Conservation (phyloP, 2,329 filamentous ascomycete species). For the Fusarium miscanthi region DNA sequence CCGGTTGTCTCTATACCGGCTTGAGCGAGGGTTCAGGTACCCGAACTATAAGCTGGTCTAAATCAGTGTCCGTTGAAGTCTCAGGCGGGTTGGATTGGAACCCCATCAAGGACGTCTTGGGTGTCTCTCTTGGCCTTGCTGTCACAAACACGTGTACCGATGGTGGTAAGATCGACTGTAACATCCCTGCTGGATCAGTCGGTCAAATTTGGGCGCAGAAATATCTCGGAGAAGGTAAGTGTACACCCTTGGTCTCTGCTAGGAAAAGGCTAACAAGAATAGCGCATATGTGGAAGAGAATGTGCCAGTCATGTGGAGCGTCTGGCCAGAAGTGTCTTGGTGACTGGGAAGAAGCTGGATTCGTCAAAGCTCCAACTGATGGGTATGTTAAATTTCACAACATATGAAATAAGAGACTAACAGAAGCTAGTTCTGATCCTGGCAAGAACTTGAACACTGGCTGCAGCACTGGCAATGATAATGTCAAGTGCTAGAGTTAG, state of each 20-base stretch:
- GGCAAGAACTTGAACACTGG: not conserved
- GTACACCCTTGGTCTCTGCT: fast-evolving
- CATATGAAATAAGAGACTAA: fast-evolving
- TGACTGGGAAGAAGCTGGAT: not conserved
- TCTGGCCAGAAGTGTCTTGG: not conserved
- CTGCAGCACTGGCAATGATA: not conserved
- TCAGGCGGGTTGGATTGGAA: not conserved
- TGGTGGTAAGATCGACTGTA: not conserved
- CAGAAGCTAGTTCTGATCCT: not conserved
- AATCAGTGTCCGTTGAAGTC: not conserved
- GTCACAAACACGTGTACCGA: not conserved
- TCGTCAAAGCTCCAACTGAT: not conserved
- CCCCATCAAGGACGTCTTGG: not conserved
- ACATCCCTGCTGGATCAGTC: not conserved
- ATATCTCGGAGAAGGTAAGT: not conserved
- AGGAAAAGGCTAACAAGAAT: fast-evolving
- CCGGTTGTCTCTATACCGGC: not conserved
- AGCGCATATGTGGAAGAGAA: not conserved
- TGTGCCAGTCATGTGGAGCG: not conserved
- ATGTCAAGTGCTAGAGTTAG: not conserved
- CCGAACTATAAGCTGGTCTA: not conserved
- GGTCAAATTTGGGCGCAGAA: not conserved
- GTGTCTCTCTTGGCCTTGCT: not conserved
- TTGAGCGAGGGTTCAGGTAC: not conserved
- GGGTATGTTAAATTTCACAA: fast-evolving